Base-by-base conservation (phyloP, 2,329 filamentous ascomycete genomes). In the Aspergillus caelatus region DNA sequence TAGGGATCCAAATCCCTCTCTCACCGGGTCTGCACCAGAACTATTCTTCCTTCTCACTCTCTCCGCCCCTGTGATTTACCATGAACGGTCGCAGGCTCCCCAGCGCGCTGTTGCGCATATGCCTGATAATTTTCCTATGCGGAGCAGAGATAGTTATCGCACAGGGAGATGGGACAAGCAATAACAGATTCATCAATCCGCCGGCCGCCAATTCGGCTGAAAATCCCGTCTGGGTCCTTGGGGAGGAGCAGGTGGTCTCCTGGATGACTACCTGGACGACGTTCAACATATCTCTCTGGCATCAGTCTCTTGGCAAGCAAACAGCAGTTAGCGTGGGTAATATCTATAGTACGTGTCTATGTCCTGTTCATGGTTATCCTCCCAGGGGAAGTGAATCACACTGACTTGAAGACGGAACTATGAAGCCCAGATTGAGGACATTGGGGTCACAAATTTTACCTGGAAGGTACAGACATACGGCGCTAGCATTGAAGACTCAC, bases 211-310 rank as follows among this genome's bases (percentile, higher is more conserved):
- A 21, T 46, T 61, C 55, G n/a, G 63, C 32, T 14, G 61, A 58
- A 52, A 61, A 58, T n/a, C 58, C 61, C 5, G 61, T 58, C 19
- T 63, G 61, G 61, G 50, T 39, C 2, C 14, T 63, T 12, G 58
- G 58, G 4, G 61, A 65, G 3, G 10, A 57, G n/a, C 54, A 63
- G 21, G 48, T 59, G 10, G 41, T 65, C 32, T 57, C 58, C 1
- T 65, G 61, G 61, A 28, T 52, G 23, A 63, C 61, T 3, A 63
- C 63, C 2, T 54, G 61, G 21, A 62, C 36, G 2, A 57, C 23
- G 28, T 68, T 67, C 57, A 68, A 68, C 39, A 55, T 69, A 23
- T 60, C 64, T 10, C 43, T 69, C 30, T 69, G 67, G 66, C 64
- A 69, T 50, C 61, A 69, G 23, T 65, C 46, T 30, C 43, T 59